Base-by-base conservation (phyloP, 1,284 basidiomycete species). In the Rhodotorula sp. region DNA sequence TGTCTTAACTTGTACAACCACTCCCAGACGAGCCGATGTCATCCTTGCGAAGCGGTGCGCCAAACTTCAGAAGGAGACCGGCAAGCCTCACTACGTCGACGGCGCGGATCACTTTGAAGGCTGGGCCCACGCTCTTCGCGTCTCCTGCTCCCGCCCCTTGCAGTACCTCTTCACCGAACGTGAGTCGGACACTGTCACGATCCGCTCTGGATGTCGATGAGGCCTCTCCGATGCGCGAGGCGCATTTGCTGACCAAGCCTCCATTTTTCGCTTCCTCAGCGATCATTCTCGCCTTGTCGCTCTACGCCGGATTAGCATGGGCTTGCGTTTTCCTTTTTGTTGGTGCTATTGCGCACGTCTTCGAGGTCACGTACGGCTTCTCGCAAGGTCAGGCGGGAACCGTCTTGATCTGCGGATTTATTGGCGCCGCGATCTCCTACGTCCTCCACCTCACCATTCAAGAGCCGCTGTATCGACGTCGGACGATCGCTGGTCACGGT, bases 391-490 rank as follows among this genome's bases (percentile, higher is more conserved):
- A 74, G n/a, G 67, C 51, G 0, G 71, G 71, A 23, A 77, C 77
- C 0, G 71, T 75, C 12, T 56, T 78, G n/a, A 76, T 81, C 18
- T 69, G 73, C 3, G 77, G 81, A 12, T 76, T 89, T 74, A 76
- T 85, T 51, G 92, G 91, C 16, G 87, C 90, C 3, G 85, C 87
- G 75, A 70, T 92, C 54, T 92, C 91, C 0, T 89, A 90, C 54
- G 77, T 90, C 34, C 87, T 88, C 56, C 90, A 92, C 63, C 58
- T 65, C 39, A 59, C 60, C 10, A 39, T 67, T 12, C 72, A 70
- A 34, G 72, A 77, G 54, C 31, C 68, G 4, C 14, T 54, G n/a
- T 72, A 80, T 68, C 65, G 60, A 26, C 68, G 74, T 18, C 74
- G 80, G 3, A 71, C 79, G 3, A 39, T 23, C 2, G 71, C 72